Percentiles rank a stretch among this genome's conserved stretches.
Conservation (phyloP, 2,329 filamentous ascomycete species). For the Basipetospora chlamydospora region DNA sequence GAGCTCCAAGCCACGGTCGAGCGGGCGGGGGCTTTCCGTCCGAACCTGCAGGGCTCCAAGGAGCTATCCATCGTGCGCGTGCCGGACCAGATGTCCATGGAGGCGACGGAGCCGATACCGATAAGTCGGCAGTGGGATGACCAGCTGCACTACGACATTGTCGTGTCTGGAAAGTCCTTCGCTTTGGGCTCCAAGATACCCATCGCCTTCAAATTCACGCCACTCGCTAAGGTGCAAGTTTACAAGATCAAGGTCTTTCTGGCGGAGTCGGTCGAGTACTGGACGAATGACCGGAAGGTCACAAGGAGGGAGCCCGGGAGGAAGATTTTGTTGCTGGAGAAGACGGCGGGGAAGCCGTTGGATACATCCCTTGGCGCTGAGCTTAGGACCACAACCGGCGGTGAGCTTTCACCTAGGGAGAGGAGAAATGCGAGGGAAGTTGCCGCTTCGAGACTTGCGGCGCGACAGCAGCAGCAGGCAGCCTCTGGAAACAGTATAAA, state of each 20-base stretch:
- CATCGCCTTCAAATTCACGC: conserved; percentile 87
- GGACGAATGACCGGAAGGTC: conserved; percentile 71
- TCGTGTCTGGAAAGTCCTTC: conserved; percentile 92
- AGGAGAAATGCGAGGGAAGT: conserved; percentile 31
- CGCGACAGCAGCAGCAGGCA: conserved; percentile 18
- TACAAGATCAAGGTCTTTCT: conserved; percentile 86
- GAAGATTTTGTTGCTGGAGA: conserved; percentile 80
- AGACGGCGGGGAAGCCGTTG: conserved; percentile 64
- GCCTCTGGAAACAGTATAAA: too few species aligned
- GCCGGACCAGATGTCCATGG: conserved; percentile 73
- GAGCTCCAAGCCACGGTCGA: conserved; percentile 76
- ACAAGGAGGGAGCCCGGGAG: conserved; percentile 71
- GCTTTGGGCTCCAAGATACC: conserved; percentile 77
- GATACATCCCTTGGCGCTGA: conserved; percentile 40
- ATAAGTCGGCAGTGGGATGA: conserved; percentile 93
- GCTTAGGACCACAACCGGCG: conserved; percentile 61
- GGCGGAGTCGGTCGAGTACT: conserved; percentile 84
- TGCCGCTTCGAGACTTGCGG: conserved; percentile 29
- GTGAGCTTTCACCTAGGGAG: conserved; percentile 47
- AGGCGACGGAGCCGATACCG: conserved; percentile 85
- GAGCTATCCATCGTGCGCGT: conserved; percentile 75
- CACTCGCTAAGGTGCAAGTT: conserved; percentile 82
- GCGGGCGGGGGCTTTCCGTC: conserved; percentile 76
- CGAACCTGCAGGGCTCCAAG: conserved; percentile 68
- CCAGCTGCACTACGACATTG: conserved; percentile 87